Base-by-base conservation (phyloP, 1,139 yeast genomes). In the Ogataea hybrid region DNA sequence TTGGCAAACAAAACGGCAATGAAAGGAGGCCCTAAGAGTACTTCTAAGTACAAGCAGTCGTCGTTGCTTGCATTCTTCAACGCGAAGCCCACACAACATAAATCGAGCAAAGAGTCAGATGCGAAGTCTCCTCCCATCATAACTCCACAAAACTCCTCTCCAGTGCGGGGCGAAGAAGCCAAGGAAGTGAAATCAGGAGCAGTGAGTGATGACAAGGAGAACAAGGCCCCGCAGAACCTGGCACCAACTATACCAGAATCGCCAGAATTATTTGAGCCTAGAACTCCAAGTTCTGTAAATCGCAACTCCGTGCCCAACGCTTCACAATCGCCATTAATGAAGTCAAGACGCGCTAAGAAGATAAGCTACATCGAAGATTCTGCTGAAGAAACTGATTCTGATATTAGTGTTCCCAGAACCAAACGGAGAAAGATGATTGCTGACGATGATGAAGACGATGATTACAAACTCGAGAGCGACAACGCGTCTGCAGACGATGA, bases 381-480 rank as follows among this genome's bases (percentile, higher is more conserved):
- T 3, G 64, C 59, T 4, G 66, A 63, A 15, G 71, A 65, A 17
- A 62, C 56, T 7, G 56, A 53, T 4, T 18, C 16, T 4, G 22
- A 36, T n/a, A 27, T 31, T 1, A 43, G 41, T 10, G 44, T 39
- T 14, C 30, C 25, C 6, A 40, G 44, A 30, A 49, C 48, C 39
- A 54, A 47, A 33, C 47, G 56, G 36, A 53, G 44, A 11, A 47
- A 59, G 40, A 53, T 60, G 8, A 62, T 63, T 15, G 61, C 56
- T 35, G 65, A 62, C 22, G 62, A 58, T 10, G 65, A 58, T 11
- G 62, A 56, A 23, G 62, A 54, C 22, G 58, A 50, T 18, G 57
- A 45, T 4, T 30, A 28, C 18, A 35, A 39, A 15, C 29, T 31
- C 16, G 52, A 47, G 6, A 29, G 32, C 16, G 58, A 49, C 30